phyloP scores from a whole-genome alignment of 2,329 filamentous ascomycete genomes.

The Trichoderma aggressivum region DNA sequence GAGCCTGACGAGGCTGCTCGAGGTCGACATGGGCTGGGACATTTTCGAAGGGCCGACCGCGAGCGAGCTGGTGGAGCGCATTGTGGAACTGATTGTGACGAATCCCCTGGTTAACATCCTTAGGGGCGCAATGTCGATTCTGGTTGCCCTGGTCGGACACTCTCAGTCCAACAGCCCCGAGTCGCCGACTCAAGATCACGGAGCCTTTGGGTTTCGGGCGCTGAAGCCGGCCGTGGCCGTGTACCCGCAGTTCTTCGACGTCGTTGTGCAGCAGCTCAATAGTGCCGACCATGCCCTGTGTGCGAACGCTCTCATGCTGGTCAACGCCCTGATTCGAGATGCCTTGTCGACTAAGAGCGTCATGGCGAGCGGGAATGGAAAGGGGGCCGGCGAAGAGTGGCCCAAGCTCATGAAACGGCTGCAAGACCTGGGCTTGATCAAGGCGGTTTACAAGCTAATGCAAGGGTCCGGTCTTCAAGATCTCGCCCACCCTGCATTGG shows the following conservation, averaged over 20 bases:
- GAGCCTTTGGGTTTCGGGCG: constrained; percentile 81
- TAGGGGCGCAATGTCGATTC: constrained; percentile 91
- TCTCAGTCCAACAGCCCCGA: constrained; percentile 57
- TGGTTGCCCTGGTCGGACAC: constrained; percentile 88
- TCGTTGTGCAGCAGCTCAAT: constrained; percentile 85
- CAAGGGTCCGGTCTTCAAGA: constrained; percentile 90
- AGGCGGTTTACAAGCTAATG: constrained; percentile 89
- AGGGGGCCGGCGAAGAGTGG: constrained; percentile 66
- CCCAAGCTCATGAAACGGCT: constrained; percentile 90
- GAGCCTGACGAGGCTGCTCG: constrained; percentile 79
- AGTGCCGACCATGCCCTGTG: constrained; percentile 94
- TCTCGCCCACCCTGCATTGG: constrained; percentile 80
- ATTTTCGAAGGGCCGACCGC: constrained; percentile 63
- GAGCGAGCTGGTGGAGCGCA: constrained; percentile 66
- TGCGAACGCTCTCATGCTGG: constrained; percentile 89
- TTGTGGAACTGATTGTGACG: constrained; percentile 89
- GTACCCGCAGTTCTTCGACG: constrained; percentile 90
- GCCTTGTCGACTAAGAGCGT: constrained; percentile 73
- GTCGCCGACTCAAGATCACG: constrained; percentile 42
- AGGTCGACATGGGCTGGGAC: constrained; percentile 98
- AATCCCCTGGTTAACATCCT: constrained; percentile 97
- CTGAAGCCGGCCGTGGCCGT: constrained; percentile 88
- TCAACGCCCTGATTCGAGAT: constrained; percentile 93
- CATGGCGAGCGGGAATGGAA: constrained; percentile 29
- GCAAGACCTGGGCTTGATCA: constrained; percentile 89